These are phyloP conservation scores for Aspergillus niger DNA, from an alignment of 2,329 filamentous ascomycete species.

Conservation along the genomic window DNA sequence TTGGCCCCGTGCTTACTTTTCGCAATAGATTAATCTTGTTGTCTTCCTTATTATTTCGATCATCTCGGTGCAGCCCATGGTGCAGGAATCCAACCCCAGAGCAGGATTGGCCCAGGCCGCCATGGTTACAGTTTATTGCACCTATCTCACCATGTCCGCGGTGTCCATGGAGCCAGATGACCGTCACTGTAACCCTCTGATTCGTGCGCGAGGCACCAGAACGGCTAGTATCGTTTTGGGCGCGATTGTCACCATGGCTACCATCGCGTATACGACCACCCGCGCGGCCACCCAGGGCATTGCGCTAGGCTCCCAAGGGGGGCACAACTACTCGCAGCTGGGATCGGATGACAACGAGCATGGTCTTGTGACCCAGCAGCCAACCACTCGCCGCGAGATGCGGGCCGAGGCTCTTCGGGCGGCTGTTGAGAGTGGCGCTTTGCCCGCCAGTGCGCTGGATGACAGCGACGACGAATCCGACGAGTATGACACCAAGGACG, in stretches of 20 bases:
- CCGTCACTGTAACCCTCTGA: constrained; percentile 87
- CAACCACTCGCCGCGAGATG: constrained; percentile 80
- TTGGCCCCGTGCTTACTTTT: constrained; percentile 19
- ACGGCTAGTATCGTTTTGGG: constrained; percentile 90
- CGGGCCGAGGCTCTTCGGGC: constrained; percentile 85
- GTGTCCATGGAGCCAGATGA: constrained; percentile 98
- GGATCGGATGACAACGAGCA: constrained; percentile 77
- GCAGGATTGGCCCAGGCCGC: constrained; percentile 95
- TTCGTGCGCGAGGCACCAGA: constrained; percentile 79
- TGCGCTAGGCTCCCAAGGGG: constrained; percentile 55
- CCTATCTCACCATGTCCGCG: constrained; percentile 95
- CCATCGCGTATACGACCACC: constrained; percentile 96
- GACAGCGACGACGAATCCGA: constrained; percentile 66
- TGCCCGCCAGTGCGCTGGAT: constrained; percentile 86
- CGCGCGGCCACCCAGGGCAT: constrained; percentile 86
- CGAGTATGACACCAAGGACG: constrained; percentile 70
- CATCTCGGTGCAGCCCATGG: constrained; percentile 82
- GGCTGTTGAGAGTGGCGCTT: constrained; percentile 86
- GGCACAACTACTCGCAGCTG: constrained; percentile 57
- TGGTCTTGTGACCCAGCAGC: constrained; percentile 84
- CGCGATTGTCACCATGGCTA: constrained; percentile 93
- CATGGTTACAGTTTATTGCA: constrained; percentile 97
- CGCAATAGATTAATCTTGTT: constrained; percentile 70
- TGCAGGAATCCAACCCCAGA: constrained; percentile 90
- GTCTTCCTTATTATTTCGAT: constrained; percentile 78